Percentiles rank a stretch among this genome's conserved stretches.
phyloP scores from a whole-genome alignment of 2,329 filamentous ascomycete genomes.

The Botrytis hyacinthi region DNA sequence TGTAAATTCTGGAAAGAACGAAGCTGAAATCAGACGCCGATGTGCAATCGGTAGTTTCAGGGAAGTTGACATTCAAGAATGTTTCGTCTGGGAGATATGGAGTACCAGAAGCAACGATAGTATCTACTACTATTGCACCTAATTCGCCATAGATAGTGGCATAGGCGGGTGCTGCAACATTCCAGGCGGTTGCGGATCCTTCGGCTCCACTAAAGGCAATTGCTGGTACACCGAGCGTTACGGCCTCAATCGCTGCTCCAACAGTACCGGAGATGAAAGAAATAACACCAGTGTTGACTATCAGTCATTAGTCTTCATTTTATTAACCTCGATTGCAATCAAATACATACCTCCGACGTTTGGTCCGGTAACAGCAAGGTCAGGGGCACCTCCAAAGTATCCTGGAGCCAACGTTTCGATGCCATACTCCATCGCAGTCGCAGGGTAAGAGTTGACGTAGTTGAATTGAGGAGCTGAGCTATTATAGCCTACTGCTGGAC shows the following conservation, averaged over 20 bases:
- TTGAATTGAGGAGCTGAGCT: constrained; percentile 12
- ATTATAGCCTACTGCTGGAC: constrained; percentile 9
- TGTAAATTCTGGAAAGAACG: constrained; percentile 9
- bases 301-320: neutral
- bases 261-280: constrained; percentile 4
- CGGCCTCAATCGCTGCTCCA: constrained; percentile 10
- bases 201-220: constrained; percentile 16
- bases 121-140: neutral
- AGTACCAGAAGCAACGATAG: neutral
- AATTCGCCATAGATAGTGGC: constrained; percentile 11
- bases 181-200: constrained; percentile 1
- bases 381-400: constrained; percentile 9
- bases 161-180: neutral
- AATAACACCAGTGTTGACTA: constrained; percentile 14
- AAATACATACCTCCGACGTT: constrained; percentile 11
- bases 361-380: constrained; percentile 11
- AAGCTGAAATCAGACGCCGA: constrained; percentile 5
- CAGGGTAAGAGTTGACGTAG: constrained; percentile 15
- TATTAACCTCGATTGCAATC: neutral
- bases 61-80: constrained; percentile 7
- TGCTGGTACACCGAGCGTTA: neutral
- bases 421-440: neutral
- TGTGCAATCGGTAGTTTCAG: neutral
- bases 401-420: neutral
- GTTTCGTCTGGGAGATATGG: neutral